Evolutionary conservation across 768 basidiomycete genomes (phyloP).

Genomic region (Punctularia strigosozonata): DNA sequence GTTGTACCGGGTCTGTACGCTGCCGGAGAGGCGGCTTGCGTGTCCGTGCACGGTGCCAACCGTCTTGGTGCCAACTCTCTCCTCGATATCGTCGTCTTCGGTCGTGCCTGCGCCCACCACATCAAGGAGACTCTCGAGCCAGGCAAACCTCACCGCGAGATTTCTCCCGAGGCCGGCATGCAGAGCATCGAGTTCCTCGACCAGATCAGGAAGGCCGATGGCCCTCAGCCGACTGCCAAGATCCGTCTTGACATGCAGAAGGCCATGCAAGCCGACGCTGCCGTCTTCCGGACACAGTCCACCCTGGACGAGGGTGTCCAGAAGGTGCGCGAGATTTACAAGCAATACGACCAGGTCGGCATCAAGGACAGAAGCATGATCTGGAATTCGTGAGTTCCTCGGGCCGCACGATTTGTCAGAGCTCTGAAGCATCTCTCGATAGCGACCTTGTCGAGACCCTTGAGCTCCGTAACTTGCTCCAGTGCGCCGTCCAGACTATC

Average conservation of each 20-base stretch:
- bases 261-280: conserved; percentile 96
- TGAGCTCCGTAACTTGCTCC: conserved; percentile 91
- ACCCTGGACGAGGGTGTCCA: conserved; percentile 87
- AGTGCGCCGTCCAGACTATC: conserved; percentile 94
- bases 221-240: conserved; percentile 77
- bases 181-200: conserved; percentile 81
- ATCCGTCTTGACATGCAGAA: conserved; percentile 97
- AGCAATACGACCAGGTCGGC: conserved; percentile 81
- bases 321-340: conserved; percentile 79
- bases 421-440: conserved; percentile 2
- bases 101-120: conserved; percentile 97
- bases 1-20: conserved; percentile 96
- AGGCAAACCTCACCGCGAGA: conserved; percentile 81
- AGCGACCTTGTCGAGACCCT: conserved; percentile 96
- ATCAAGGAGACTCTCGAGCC: conserved; percentile 86
- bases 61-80: conserved; percentile 99
- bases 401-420: neutral
- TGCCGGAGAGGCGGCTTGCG: conserved; percentile 97
- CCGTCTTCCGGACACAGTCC: conserved; percentile 90
- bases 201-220: conserved; percentile 72
- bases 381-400: conserved; percentile 83
- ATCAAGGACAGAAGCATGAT: conserved; percentile 99
- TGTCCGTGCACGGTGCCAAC: conserved; percentile 98
- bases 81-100: conserved; percentile 97
- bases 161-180: conserved; percentile 79